Percentiles rank a stretch among this genome's conserved stretches.
These are phyloP conservation scores for Hypoxylon fragiforme DNA, from an alignment of 495 filamentous ascomycete genomes.

Conservation along the genomic window DNA sequence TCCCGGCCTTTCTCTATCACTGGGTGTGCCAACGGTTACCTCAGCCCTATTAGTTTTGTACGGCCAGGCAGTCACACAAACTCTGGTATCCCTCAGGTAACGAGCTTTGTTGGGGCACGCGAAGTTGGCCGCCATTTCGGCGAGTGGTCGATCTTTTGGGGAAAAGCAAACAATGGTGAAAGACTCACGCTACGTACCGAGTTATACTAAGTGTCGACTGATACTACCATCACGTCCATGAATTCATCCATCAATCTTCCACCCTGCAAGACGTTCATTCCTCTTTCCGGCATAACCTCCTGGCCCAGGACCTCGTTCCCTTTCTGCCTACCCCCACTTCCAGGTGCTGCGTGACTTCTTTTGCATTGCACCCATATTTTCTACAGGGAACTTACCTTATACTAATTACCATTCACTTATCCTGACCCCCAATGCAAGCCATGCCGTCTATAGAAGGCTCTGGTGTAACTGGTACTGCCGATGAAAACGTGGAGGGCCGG, in stretches of 20 bases:
- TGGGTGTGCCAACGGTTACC: slow-evolving; percentile 20
- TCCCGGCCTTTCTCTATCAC: slow-evolving; percentile 15
- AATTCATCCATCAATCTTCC: slow-evolving; percentile 42
- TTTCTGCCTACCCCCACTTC: slow-evolving; percentile 37
- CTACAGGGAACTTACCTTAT: slow-evolving; percentile 43
- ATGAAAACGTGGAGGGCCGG: slow-evolving; percentile 51
- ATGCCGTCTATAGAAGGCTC: slow-evolving; percentile 55
- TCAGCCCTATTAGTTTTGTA: slow-evolving; percentile 31
- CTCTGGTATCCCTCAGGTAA: slow-evolving; percentile 15
- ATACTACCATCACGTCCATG: slow-evolving; percentile 39
- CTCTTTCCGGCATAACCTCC: slow-evolving; percentile 44
- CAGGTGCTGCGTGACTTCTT: slow-evolving; percentile 43
- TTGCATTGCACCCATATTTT: slow-evolving; percentile 41
- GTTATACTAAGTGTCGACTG: slow-evolving; percentile 33
- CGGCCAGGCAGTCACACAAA: not conserved
- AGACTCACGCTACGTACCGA: slow-evolving; percentile 36
- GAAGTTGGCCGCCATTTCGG: slow-evolving; percentile 25
- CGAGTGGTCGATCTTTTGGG: slow-evolving; percentile 29
- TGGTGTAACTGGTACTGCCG: slow-evolving; percentile 44
- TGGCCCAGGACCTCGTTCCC: slow-evolving; percentile 35
- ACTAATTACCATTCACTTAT: slow-evolving; percentile 42
- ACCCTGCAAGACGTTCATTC: slow-evolving; percentile 41
- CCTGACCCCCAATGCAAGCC: slow-evolving; percentile 47
- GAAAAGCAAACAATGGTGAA: not conserved
- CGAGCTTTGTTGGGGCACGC: slow-evolving; percentile 23